Base-by-base conservation (phyloP, 2,329 filamentous ascomycete species). In the Tolypocladium capitatum region DNA sequence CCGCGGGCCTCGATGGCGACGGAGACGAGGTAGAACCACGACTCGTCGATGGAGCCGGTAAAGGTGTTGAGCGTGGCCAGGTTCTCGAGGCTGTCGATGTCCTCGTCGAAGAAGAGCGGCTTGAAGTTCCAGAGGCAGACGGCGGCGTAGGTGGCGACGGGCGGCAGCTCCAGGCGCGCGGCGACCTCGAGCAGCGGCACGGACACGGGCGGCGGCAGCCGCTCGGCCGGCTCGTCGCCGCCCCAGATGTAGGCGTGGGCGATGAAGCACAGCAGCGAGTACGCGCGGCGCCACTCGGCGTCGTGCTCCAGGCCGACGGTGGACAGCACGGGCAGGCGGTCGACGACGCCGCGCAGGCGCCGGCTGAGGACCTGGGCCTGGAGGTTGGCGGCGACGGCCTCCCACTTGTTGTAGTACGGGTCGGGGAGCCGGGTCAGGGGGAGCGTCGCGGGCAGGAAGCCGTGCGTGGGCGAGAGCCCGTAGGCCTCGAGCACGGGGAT, bases 81-180 rank as follows among this genome's bases (percentile, higher is more conserved):
- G 58, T 98, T 97, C 60, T 92, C 83, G 42, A 97, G 75, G 53
- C 81, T 80, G 60, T 94, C 87, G 49, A 92, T 80, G 33, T 78
- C 76, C 64, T 96, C 90, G 52, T 87, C 80, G 50, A 81, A 69
- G 61, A 97, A 96, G 47, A 97, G 76, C 0, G 90, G 87, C 66
- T 90, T 91, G 74, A 89, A 97, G 68, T 98, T 98, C 92, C 92
- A 98, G 27, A 98, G 74, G 55, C 87, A 91, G 4, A 96, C 74
- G 8, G 84, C 87, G 7, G 92, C 88, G 63, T 96, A 98, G 18
- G 91, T 96, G 43, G 91, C 92, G 28, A 98, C 91, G 1, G 90
- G 86, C 7, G 87, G 90, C 27, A 98, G 73, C 60, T 97, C 86
- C 18, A 98, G 78, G 52, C 81, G 80, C 41, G 77, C 72, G 56